These are phyloP conservation scores for Trebouxia sp. DNA, from an alignment of 139 green algal species.

Conservation along the genomic window DNA sequence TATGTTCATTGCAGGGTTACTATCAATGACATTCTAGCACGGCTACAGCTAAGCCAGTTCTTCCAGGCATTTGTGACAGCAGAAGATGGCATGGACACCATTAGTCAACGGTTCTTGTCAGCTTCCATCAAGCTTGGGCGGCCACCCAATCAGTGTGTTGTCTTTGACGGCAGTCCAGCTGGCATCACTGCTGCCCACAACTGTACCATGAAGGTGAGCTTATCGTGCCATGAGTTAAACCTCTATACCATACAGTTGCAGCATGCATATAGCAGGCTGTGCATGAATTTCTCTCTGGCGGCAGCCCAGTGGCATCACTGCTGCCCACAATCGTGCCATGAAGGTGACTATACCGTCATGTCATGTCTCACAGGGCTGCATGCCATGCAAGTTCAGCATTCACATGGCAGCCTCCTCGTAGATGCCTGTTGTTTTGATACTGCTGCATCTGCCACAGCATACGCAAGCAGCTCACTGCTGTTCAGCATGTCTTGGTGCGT, in stretches of 20 bases:
- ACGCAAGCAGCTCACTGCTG: too few species aligned
- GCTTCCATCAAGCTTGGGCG: conserved; percentile 81
- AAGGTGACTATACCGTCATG: too few species aligned
- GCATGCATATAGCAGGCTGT: too few species aligned
- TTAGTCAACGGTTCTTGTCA: conserved; percentile 72
- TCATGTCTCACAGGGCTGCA: too few species aligned
- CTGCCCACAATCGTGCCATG: conserved; percentile 91
- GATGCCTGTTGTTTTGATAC: too few species aligned
- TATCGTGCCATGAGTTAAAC: too few species aligned
- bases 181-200: conserved; percentile 89
- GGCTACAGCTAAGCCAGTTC: conserved; percentile 59
- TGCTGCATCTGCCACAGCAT: too few species aligned
- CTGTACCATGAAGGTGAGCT: conserved; percentile 89
- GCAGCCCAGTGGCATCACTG: conserved; percentile 67
- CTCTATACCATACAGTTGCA: too few species aligned
- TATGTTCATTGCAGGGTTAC: neutral
- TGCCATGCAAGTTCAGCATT: too few species aligned
- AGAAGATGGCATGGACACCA: conserved; percentile 88
- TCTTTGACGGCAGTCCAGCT: conserved; percentile 68
- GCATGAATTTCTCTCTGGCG: conserved; percentile 80
- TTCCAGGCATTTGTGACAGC: conserved; percentile 60
- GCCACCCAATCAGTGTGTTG: conserved; percentile 83
- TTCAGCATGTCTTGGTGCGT: too few species aligned
- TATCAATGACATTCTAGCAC: conserved; percentile 45
- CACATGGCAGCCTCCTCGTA: neutral